Base-by-base conservation (phyloP, 306 rosid genomes). In the Oemleria cerasiformis region DNA sequence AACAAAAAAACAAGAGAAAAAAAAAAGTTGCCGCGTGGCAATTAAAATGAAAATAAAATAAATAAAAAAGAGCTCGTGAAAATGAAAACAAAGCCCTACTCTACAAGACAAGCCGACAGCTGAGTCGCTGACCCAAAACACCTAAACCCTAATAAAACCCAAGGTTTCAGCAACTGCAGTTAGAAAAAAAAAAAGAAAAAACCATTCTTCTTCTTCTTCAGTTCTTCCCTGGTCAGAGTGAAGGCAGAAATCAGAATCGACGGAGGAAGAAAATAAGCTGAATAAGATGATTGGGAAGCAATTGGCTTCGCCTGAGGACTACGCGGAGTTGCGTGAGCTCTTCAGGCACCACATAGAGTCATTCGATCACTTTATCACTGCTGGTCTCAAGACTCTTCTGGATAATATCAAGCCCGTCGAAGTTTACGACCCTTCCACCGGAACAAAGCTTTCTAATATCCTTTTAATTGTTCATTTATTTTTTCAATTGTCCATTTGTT, bases 281-380 rank as follows among this genome's bases (percentile, higher is more conserved):
- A 38, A 40, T 20, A 61, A 17, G 45, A 61, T 60, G 45, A 34
- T 36, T 5, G 45, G 43, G 44, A 60, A 36, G 44, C 45, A 36
- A 38, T 9, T 12, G 44, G 13, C 23, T 4, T 10, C 72, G 45
- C 12, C 36, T 20, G 51, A 17, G 41, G 84, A 86, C 55, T 73
- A 38, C 14, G 85, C 36, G 38, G 79, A 84, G 8, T 71, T 94
- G 49, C 84, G 80, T 16, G 91, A 86, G 74, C 86, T 94, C 11
- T 82, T 91, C 66, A 77, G 70, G 57, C 98, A 87, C 65, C 97
- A 89, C 70, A 86, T 94, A 30, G 95, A 94, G 70, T 94, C 98
- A 4, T 91, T 84, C 51, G 88, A 94, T 64, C 61, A 94, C 75
- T 75, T 94, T 82, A 62, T 72, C 4, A 73, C 83, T 0, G 79